Conservation (phyloP, 345 rosid species). For the Passiflora organensis region DNA sequence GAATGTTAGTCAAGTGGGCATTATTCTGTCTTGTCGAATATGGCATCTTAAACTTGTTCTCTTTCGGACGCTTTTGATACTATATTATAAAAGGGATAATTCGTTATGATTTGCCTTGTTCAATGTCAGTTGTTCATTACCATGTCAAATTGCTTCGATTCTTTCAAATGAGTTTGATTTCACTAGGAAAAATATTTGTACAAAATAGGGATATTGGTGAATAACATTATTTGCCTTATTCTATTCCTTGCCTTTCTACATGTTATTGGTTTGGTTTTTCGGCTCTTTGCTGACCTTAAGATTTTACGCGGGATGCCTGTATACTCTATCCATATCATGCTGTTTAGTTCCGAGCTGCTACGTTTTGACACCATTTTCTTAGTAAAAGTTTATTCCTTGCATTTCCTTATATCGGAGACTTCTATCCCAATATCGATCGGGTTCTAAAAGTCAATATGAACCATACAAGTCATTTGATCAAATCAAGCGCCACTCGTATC, state of each 20-base stretch:
- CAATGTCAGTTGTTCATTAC: constrained; percentile 14
- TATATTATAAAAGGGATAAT: constrained; percentile 24
- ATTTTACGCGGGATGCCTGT: too few relatives aligned
- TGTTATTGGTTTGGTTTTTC: too few relatives aligned
- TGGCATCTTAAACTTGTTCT: constrained; percentile 45
- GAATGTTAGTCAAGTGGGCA: constrained; percentile 4
- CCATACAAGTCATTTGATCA: too few relatives aligned
- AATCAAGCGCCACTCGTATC: too few relatives aligned
- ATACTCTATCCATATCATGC: too few relatives aligned
- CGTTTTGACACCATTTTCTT: too few relatives aligned
- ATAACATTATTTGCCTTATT: constrained; percentile 22
- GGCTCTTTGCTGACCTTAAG: too few relatives aligned
- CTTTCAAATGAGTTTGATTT: constrained; percentile 45
- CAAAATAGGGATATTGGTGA: constrained; percentile 44
- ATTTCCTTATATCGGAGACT: too few relatives aligned
- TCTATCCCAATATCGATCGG: too few relatives aligned
- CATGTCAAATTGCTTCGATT: constrained; percentile 28
- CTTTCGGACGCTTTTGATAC: constrained; percentile 17
- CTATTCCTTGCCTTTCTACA: neutral
- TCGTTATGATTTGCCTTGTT: constrained; percentile 22
- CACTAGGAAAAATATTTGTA: constrained; percentile 33
- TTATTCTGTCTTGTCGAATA: constrained; percentile 12
- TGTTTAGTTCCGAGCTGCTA: too few relatives aligned
- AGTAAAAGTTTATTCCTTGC: too few relatives aligned
- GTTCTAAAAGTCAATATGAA: too few relatives aligned